Percentiles rank a stretch among this genome's conserved stretches.
Evolutionary conservation across 2,329 filamentous ascomycete species (phyloP).

Genomic region (Paramyrothecium sp.): DNA sequence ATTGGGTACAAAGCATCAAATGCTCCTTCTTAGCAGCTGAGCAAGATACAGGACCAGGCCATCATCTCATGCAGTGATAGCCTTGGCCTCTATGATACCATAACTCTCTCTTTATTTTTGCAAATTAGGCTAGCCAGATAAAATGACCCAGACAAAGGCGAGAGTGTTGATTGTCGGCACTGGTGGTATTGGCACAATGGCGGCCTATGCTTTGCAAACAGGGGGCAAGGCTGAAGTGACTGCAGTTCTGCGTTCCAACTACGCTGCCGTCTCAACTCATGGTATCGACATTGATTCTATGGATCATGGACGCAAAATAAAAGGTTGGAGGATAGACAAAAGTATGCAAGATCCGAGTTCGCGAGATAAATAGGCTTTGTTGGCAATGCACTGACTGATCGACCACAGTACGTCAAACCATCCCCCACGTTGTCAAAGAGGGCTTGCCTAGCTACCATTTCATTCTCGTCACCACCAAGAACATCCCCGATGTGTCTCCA

Average conservation of each 20-base stretch:
- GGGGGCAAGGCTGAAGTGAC: constrained; percentile 52
- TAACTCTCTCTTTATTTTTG: no score
- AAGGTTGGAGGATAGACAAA: no score
- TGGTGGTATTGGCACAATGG: constrained; percentile 56
- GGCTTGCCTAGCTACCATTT: constrained; percentile 44
- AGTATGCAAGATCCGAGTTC: no score
- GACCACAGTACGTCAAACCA: background rate
- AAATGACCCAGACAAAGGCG: no score
- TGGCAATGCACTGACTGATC: background rate
- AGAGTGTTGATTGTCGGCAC: constrained; percentile 51
- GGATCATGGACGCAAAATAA: constrained; percentile 52
- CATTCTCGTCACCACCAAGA: constrained; percentile 58
- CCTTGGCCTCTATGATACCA: no score
- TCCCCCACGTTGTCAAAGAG: constrained; percentile 8
- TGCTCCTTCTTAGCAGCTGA: no score
- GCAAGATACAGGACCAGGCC: no score
- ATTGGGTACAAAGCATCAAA: no score
- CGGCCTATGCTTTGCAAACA: constrained; percentile 51
- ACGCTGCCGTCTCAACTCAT: constrained; percentile 37
- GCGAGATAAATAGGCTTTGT: no score
- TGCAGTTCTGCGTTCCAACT: constrained; percentile 56
- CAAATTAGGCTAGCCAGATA: no score
- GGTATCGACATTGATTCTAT: constrained; percentile 56
- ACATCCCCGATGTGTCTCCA: constrained; percentile 52
- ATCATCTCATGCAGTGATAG: no score